Base-by-base conservation (phyloP, 495 filamentous ascomycete genomes). In the Penicillium crystallinum region DNA sequence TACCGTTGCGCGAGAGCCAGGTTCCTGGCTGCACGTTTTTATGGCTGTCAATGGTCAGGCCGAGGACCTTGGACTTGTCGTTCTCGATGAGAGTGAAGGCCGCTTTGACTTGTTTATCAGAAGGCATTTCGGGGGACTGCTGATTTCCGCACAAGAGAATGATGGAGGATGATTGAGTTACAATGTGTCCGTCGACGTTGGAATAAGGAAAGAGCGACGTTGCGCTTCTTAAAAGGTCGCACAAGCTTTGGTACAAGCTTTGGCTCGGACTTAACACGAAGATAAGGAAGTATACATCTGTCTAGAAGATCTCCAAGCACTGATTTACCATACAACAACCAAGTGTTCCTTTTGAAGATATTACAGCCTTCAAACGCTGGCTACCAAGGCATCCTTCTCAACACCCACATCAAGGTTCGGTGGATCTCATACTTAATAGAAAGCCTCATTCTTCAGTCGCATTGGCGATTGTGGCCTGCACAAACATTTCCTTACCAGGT, bases 51-150 rank as follows among this genome's bases (percentile, higher is more conserved):
- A 71, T 39, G 3, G 37, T 63, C 44, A 73, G 39, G 43, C 58
- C 63, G 2, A 75, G 57, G 36, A 71, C 35, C 43, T 65, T 71
- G 51, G 66, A 57, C 11, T 56, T 45, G 41, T 72, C 67, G 15
- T 53, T 64, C 50, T 73, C 50, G 53, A 73, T 65, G 42, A 71
- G 61, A 21, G 59, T 45, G 27, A 72, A 46, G 38, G 58, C 65
- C 6, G 44, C 46, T 31, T 68, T 45, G 54, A 72, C 52, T 17
- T 62, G 65, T 7, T 56, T 53, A n/a, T 59, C 53, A 11, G 66
- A 52, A 5, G 65, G 67, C 69, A 74, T 72, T 29, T 45, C 63
- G 42, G 29, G 5, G 46, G 36, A n/a, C 0, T 14, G 21, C 4
- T 36, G 34, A n/a, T 15, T 1, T 35, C 34, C 8, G 30, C 12